Base-by-base conservation (phyloP, 257 asterid genomes). In the Nicotiana tomentosiformis region DNA sequence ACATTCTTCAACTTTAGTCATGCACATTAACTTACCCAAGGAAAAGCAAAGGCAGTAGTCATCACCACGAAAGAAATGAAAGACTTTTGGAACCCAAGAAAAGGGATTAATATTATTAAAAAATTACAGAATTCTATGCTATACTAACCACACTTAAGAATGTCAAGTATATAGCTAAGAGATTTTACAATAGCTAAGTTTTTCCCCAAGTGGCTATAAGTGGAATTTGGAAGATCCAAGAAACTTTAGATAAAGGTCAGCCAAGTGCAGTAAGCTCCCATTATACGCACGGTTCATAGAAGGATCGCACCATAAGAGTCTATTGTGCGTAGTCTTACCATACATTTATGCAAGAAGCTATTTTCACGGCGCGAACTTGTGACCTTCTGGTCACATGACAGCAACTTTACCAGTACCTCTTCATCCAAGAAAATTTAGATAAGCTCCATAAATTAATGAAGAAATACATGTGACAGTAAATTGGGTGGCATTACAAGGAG, bases 401-500 rank as follows among this genome's bases (percentile, higher is more conserved):
- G 2, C 4, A 32, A 2, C 4, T 32, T 32, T 32, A 32, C 33
- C 33, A 3, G 35, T 32, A 2, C 5, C 35, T 0, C 26, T 32
- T 32, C 35, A 32, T 32, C 35, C 35, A 32, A 32, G 0, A 32
- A 32, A 32, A 32, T 32, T 32, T 32, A 32, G 35, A 43, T 9
- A 43, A 43, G 12, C 9, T 9, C n/a, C 87, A 84, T 76, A 83
- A 88, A 43, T 43, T 43, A 43, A 90, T 88, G 43, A 91, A 87
- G 86, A 83, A 89, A 90, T 86, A 49, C 55, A 80, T 66, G 29
- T 68, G 53, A 82, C 79, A 60, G 66, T 33, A 29, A 61, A 79
- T 49, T 80, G 33, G 16, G 37, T 37, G 4, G 35, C 35, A 32
- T 32, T 32, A 32, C 30, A 16, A 32, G 35, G 49, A 79, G 77